Conservation (phyloP, 1,284 basidiomycete genomes). For the Trametes polyzona region DNA sequence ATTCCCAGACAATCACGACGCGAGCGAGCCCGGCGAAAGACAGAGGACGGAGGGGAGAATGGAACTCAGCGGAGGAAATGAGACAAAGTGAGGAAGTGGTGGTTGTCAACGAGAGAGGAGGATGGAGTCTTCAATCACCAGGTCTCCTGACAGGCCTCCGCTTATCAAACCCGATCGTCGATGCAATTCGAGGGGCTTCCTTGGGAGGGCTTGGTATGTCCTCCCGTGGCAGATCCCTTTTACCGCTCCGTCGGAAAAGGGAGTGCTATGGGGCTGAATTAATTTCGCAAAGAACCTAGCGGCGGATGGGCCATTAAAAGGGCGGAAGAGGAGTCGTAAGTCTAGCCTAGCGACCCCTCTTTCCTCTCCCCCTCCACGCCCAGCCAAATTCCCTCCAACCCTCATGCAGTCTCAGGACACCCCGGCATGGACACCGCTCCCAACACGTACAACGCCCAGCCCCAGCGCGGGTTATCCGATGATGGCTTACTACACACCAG, state of each 20-base stretch:
- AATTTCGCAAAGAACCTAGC: neutral
- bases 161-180: conserved; percentile 10
- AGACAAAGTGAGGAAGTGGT: neutral
- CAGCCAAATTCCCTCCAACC: neutral
- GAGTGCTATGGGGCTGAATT: neutral
- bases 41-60: neutral
- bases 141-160: neutral
- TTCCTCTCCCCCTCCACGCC: neutral
- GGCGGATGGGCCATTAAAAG: no score
- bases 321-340: neutral
- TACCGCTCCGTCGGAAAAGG: neutral
- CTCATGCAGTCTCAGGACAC: neutral
- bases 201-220: neutral
- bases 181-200: neutral
- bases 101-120: neutral
- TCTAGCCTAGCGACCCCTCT: neutral
- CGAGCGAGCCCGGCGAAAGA: neutral
- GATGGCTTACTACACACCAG: no score
- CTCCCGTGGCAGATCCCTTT: conserved; percentile 5
- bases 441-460: neutral
- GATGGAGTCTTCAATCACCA: neutral
- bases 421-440: conserved; percentile 13
- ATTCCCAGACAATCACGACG: no score
- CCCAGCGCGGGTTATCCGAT: neutral
- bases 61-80: neutral